Base-by-base conservation (phyloP, 2,329 filamentous ascomycete genomes). In the Akanthomyces muscarius region DNA sequence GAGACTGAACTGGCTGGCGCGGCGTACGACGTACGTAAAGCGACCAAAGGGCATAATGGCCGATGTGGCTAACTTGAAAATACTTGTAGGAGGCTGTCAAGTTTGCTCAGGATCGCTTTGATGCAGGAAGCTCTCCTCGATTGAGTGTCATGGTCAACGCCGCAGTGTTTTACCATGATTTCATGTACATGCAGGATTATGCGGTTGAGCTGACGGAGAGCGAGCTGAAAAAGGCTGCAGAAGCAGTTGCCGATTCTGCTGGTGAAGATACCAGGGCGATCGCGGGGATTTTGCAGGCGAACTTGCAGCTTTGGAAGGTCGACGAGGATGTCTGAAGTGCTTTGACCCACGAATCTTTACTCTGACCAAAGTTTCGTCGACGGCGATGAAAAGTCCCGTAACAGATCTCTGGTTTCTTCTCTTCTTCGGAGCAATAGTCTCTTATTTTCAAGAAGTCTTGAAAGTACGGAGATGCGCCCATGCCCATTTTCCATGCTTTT, bases 71-170 rank as follows among this genome's bases (percentile, higher is more conserved):
- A 10, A 55, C 21, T 10, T 8, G 3, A 7, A 4, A 30, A 7
- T 16, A 11, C 25, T 13, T 11, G 45, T 10, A 61, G 58, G 36
- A 33, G 1, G 58, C 45, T 13, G 21, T 52, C 6, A 52, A 52
- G 30, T 10, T 61, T 16, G 58, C 58, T 1, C 47, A 47, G 7
- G 36, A 36, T 10, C 16, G 25, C 8, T 54, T 62, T 33, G 44
- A 48, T 14, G 14, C 23, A 18, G 38, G 47, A 23, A 44, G 44
- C 23, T 13, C 48, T 7, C 11, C 18, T 13, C 16, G 58, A 3
- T 4, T 61, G 23, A 52, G 58, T 25, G 7, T 61, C 18, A 33
- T 61, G 3, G 38, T 61, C 33, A 61, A 61, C 23, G 47, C 50
- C 5, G 30, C 51, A 21, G 33, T 56, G n/a, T 56, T 44, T 41